phyloP scores from a whole-genome alignment of 108 stramenopile genomes.

The Cyclotella sp. region DNA sequence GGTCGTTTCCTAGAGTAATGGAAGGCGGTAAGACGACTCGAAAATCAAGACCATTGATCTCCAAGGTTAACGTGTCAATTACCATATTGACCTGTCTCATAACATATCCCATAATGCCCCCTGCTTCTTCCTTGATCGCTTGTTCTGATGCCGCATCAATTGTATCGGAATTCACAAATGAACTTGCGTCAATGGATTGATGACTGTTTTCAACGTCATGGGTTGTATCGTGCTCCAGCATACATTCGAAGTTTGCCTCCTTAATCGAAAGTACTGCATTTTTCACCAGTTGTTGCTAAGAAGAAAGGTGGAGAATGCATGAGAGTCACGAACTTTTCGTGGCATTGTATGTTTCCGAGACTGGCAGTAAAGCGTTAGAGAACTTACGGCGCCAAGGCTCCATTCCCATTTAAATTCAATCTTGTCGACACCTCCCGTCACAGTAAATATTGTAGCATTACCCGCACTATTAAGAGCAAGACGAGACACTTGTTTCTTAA shows the following conservation, averaged over 20 bases:
- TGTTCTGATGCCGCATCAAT: slow-evolving; percentile 17
- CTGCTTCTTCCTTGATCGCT: slow-evolving; percentile 20
- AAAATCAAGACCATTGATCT: slow-evolving; percentile 33
- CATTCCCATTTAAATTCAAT: slow-evolving; percentile 48
- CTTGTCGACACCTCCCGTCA: slow-evolving; percentile 35
- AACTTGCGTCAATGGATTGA: not conserved
- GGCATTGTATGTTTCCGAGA: no score
- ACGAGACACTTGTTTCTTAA: slow-evolving; percentile 17
- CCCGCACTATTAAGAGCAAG: slow-evolving; percentile 28
- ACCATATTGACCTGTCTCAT: slow-evolving; percentile 44
- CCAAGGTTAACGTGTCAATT: slow-evolving; percentile 42
- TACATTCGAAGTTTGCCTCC: slow-evolving; percentile 34
- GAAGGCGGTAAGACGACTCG: slow-evolving; percentile 23
- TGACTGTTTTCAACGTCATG: not conserved
- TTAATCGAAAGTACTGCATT: slow-evolving; percentile 37
- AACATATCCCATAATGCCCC: slow-evolving; percentile 40
- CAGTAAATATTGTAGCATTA: slow-evolving; percentile 13
- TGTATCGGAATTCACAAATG: slow-evolving; percentile 30
- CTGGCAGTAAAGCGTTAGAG: not conserved
- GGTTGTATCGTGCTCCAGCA: slow-evolving; percentile 21
- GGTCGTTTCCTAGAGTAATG: not conserved
- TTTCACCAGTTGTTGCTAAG: slow-evolving; percentile 35
- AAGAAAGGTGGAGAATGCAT: not conserved
- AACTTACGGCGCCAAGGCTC: slow-evolving; percentile 17
- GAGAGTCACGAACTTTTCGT: not conserved